Evolutionary conservation across 306 rosid species (phyloP), one percentile per base, ranked within the genome.

Genomic region (Comarum palustre): DNA sequence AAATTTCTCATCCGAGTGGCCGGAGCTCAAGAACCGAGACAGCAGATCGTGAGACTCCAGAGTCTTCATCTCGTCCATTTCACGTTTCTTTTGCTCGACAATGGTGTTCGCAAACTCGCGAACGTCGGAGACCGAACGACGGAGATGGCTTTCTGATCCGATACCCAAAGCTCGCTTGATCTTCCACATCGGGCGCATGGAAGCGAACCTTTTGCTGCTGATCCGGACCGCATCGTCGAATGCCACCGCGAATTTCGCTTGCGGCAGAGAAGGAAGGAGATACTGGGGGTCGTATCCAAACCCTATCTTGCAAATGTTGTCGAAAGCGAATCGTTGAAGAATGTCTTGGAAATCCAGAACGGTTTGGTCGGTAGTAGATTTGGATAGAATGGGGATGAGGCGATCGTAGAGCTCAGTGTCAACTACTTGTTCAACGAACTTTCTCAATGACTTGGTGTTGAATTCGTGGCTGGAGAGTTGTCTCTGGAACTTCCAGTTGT

Each of bases 291-390:
- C 92, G 55, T 73, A 86, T 3, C 97, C 96, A 24, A 89, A 87
- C 13, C 89, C 90, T 25, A 90, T 88, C 50, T 46, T 81, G 67
- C 93, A 82, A 5, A 90, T 84, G 66, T 88, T 92, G 20, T 92
- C 96, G 22, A 92, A 86, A 0, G 92, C 88, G 51, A 92, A 92
- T 7, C 96, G 79, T 22, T 90, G 94, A 52, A 92, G 91, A 29
- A 90, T 72, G 47, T 92, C 90, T 61, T 90, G 90, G 24, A 90
- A 78, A 59, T 88, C 86, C 1, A 77, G 57, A 47, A 83, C 24
- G 16, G 67, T 64, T 15, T 6, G 1, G 0, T 1, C 19, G 0
- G 2, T 1, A 0, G 85, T 69, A 1, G 86, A 74, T 2, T 55
- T 0, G 17, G 72, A 19, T 15, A 88, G 80, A 20, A 92, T 77